These are phyloP conservation scores for Brettanomyces custersianus DNA, from an alignment of 805 yeast species.

Conservation along the genomic window DNA sequence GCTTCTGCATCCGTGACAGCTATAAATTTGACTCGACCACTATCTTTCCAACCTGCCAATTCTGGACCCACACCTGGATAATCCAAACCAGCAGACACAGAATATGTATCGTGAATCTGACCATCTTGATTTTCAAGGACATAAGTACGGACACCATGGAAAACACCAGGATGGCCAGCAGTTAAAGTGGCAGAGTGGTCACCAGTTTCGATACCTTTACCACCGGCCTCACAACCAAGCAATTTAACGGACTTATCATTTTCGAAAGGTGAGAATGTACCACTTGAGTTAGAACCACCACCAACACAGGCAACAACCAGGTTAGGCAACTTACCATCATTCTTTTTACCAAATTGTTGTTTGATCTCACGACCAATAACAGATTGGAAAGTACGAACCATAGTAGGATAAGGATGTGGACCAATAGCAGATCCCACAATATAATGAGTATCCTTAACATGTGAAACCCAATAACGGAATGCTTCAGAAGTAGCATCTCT, in stretches of 20 bases:
- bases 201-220: slow-evolving; percentile 88
- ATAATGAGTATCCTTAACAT: slow-evolving; percentile 80
- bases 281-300: slow-evolving; percentile 96
- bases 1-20: slow-evolving; percentile 98
- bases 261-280: slow-evolving; percentile 92
- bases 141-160: slow-evolving; percentile 95
- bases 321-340: slow-evolving; percentile 80
- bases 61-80: slow-evolving; percentile 99
- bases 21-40: slow-evolving; percentile 82
- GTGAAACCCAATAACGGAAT: slow-evolving; percentile 89
- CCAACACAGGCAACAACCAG: slow-evolving; percentile 98
- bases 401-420: slow-evolving; percentile 97
- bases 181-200: slow-evolving; percentile 90
- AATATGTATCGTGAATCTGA: slow-evolving; percentile 95
- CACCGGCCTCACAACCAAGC: slow-evolving; percentile 98
- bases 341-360: slow-evolving; percentile 74
- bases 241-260: slow-evolving; percentile 67
- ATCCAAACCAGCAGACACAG: slow-evolving; percentile 96
- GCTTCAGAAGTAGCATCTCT: slow-evolving; percentile 99
- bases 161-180: slow-evolving; percentile 94
- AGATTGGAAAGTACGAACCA: slow-evolving; percentile 96
- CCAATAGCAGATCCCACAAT: slow-evolving; percentile 98
- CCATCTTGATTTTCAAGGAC: slow-evolving; percentile 90
- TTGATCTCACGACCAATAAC: slow-evolving; percentile 94
- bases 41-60: slow-evolving; percentile 87